phyloP scores from a whole-genome alignment of 495 filamentous ascomycete genomes.

The Symbiotaphrina buchneri region DNA sequence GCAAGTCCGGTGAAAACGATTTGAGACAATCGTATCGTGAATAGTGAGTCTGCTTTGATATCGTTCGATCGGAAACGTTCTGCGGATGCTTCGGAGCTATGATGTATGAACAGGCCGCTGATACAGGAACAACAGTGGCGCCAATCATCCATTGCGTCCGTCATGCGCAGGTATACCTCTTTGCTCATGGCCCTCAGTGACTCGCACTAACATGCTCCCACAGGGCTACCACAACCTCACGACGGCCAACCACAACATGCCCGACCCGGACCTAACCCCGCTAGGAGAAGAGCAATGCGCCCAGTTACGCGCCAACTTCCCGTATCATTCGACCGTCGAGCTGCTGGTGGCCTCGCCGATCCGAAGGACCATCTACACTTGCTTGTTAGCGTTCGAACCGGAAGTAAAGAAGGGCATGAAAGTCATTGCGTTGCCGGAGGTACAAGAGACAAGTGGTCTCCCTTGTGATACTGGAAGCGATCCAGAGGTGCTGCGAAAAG shows the following conservation, averaged over 20 bases:
- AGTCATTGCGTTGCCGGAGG: slow-evolving; percentile 50
- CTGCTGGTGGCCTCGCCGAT: slow-evolving; percentile 67
- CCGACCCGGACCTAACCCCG: slow-evolving; percentile 57
- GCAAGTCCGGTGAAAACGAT: too few species aligned
- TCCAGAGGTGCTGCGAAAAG: slow-evolving; percentile 22
- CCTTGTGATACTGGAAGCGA: slow-evolving; percentile 62
- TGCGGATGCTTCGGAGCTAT: too few species aligned
- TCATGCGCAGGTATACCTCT: slow-evolving; percentile 22
- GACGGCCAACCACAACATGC: slow-evolving; percentile 44
- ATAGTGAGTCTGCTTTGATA: too few species aligned
- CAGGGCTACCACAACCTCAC: slow-evolving; percentile 72
- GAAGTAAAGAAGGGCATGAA: slow-evolving; percentile 23
- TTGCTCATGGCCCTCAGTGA: not conserved
- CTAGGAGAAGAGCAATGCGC: slow-evolving; percentile 58
- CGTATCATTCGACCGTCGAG: slow-evolving; percentile 35
- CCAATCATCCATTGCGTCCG: slow-evolving; percentile 28
- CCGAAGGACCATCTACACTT: slow-evolving; percentile 64
- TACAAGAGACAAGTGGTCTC: slow-evolving; percentile 57
- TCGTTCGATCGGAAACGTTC: too few species aligned
- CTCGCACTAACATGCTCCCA: slow-evolving; percentile 7
- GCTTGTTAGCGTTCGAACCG: slow-evolving; percentile 43
- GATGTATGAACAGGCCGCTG: too few species aligned
- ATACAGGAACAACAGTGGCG: slow-evolving; percentile 5
- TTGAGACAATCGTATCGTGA: too few species aligned
- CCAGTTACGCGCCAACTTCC: slow-evolving; percentile 36